phyloP scores from a whole-genome alignment of 176 grass and related monocot species.

The Triticum aestivum region DNA sequence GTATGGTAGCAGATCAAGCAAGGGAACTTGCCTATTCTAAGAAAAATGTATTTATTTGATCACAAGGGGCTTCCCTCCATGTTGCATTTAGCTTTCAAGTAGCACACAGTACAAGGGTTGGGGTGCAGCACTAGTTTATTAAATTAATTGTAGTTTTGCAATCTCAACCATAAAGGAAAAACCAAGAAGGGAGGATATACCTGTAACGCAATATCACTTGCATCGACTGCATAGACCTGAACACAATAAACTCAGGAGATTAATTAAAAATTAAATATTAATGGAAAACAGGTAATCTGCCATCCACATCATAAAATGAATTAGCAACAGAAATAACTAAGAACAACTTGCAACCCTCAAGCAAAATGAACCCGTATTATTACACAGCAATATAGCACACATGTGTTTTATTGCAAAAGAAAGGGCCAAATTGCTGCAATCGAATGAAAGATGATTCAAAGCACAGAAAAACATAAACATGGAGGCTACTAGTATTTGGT shows the following conservation, averaged over 20 bases:
- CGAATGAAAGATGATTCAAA: slow-evolving; percentile 12
- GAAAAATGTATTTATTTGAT: slow-evolving; percentile 23
- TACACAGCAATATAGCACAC: background rate
- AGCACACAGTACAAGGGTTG: background rate
- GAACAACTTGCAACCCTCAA: slow-evolving; percentile 10
- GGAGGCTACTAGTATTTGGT: slow-evolving; percentile 3
- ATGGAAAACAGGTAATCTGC: background rate
- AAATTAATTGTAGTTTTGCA: slow-evolving; percentile 21
- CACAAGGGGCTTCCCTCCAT: background rate
- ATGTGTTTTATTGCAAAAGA: background rate
- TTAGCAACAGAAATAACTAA: background rate
- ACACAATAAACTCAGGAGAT: slow-evolving; percentile 27
- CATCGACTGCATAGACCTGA: slow-evolving; percentile 98
- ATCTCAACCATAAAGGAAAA: slow-evolving; percentile 13
- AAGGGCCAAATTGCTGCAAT: background rate
- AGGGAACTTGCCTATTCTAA: background rate
- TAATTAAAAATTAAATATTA: slow-evolving; percentile 34
- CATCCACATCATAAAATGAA: slow-evolving; percentile 8
- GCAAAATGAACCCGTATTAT: background rate
- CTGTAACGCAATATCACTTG: slow-evolving; percentile 92
- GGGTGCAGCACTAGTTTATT: slow-evolving; percentile 11
- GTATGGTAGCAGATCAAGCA: background rate
- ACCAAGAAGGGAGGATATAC: slow-evolving; percentile 30
- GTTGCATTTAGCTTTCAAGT: background rate
- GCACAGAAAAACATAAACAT: background rate